These are phyloP conservation scores for Capronia americana DNA, from an alignment of 2,329 filamentous ascomycete genomes.

Conservation along the genomic window DNA sequence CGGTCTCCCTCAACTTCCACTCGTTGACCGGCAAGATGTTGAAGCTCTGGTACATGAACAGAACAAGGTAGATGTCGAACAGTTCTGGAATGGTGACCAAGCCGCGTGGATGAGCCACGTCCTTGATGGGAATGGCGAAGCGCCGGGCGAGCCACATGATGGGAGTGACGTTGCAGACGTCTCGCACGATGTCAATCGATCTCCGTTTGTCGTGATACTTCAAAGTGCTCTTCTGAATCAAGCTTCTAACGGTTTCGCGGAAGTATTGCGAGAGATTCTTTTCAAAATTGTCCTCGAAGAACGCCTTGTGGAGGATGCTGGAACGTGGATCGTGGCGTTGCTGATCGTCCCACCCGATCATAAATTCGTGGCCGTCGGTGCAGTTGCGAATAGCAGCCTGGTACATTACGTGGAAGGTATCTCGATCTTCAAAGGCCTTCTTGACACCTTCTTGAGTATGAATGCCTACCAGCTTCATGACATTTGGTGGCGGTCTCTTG, in stretches of 20 bases:
- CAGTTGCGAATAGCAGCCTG: conserved; percentile 51
- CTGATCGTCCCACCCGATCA: conserved; percentile 55
- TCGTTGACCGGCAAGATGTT: conserved; percentile 59
- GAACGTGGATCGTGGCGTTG: conserved; percentile 52
- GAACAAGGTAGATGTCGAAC: conserved; percentile 53
- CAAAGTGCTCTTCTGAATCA: conserved; percentile 57
- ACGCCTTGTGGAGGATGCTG: conserved; percentile 53
- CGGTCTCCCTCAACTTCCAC: conserved; percentile 56
- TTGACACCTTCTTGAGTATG: conserved; percentile 60
- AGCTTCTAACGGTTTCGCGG: conserved; percentile 49
- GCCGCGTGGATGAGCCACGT: conserved; percentile 64
- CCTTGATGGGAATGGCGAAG: conserved; percentile 73
- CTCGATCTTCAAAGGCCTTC: conserved; percentile 57
- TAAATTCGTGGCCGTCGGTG: conserved; percentile 56
- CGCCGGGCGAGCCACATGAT: conserved; percentile 68
- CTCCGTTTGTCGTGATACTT: conserved; percentile 53
- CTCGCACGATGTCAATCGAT: conserved; percentile 64
- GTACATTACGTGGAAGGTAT: conserved; percentile 58
- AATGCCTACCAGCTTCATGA: conserved; percentile 53
- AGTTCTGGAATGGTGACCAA: conserved; percentile 55
- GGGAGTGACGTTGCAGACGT: conserved; percentile 71
- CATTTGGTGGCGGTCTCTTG: conserved; percentile 49
- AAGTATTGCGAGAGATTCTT: conserved; percentile 53
- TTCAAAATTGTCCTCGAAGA: conserved; percentile 55
- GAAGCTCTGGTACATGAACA: conserved; percentile 61